phyloP scores from a whole-genome alignment of 2,329 filamentous ascomycete species.

The Ilyonectria robusta region DNA sequence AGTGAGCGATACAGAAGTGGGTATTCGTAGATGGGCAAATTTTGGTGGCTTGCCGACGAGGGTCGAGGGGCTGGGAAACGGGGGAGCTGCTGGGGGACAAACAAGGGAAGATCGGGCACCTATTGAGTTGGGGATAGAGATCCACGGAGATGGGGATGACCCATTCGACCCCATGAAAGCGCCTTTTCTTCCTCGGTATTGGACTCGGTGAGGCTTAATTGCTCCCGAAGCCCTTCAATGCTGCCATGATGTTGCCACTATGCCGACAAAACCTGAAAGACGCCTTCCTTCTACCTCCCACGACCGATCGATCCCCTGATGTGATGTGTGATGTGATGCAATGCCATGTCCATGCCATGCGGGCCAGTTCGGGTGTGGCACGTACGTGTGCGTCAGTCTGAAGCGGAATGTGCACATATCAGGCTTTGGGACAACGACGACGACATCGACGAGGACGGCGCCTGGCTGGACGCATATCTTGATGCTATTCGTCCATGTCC shows the following conservation, averaged over 20 bases:
- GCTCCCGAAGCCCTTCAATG: neutral
- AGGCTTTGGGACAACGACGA: constrained; percentile 20
- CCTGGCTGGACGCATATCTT: neutral
- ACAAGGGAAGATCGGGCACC: constrained; percentile 26
- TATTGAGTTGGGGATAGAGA: constrained; percentile 14
- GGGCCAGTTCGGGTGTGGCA: constrained; percentile 20
- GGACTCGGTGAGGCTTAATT: neutral
- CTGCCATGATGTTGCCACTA: neutral
- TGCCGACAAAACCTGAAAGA: neutral
- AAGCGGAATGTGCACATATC: constrained; percentile 11
- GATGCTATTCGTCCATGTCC: neutral
- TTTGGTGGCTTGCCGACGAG: constrained; percentile 44
- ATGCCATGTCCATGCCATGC: constrained; percentile 23
- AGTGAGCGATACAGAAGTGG: constrained; percentile 26
- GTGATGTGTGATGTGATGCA: constrained; percentile 39
- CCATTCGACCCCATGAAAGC: neutral
- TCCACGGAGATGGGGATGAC: constrained; percentile 16
- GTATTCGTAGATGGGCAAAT: constrained; percentile 38
- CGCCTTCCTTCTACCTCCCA: constrained; percentile 6
- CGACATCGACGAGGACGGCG: constrained; percentile 2
- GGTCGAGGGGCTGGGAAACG: constrained; percentile 42
- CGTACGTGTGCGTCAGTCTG: constrained; percentile 22
- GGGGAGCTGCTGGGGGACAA: constrained; percentile 28
- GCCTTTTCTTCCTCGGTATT: neutral
- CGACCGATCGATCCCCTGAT: constrained; percentile 33